phyloP scores from a whole-genome alignment of 176 grass and related monocot genomes.

The Paspalum vaginatum region DNA sequence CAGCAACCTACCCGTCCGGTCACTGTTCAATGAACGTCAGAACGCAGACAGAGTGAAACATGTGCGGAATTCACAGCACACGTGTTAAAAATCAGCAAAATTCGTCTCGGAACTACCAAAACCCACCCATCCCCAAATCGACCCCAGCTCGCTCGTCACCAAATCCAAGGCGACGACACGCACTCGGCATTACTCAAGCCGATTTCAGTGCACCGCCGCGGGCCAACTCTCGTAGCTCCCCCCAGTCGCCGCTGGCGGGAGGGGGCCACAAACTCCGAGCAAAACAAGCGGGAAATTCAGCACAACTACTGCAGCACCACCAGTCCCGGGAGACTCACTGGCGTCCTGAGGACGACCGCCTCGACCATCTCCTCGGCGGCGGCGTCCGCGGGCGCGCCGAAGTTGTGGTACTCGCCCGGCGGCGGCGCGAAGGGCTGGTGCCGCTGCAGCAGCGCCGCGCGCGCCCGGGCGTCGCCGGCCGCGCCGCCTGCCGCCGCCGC shows the following conservation, averaged over 20 bases:
- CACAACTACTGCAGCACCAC: constrained; percentile 12
- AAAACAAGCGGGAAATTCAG: constrained; percentile 28
- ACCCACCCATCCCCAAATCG: neutral
- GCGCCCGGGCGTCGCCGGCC: constrained; percentile 42
- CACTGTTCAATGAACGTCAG: neutral
- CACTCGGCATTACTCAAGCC: constrained; percentile 17
- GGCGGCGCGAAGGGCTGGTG: constrained; percentile 52
- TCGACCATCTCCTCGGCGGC: constrained; percentile 42
- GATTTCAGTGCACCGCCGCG: neutral
- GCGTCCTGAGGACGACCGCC: constrained; percentile 54
- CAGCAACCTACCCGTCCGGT: neutral
- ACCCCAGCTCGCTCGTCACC: neutral
- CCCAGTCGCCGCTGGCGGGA: neutral
- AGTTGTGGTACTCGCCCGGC: constrained; percentile 67
- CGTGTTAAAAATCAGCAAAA: constrained; percentile 11
- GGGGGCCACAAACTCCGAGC: neutral
- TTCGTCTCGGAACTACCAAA: neutral
- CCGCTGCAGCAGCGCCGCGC: constrained; percentile 49
- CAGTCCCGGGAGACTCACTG: constrained; percentile 48
- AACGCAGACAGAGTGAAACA: neutral
- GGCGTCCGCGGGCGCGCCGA: constrained; percentile 24
- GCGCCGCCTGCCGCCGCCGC: constrained; percentile 48
- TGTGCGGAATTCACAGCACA: neutral
- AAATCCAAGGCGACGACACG: constrained; percentile 13
- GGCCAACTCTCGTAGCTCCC: neutral